These are phyloP conservation scores for Saccharomycopsis sp. DNA, from an alignment of 805 yeast species.

Conservation along the genomic window DNA sequence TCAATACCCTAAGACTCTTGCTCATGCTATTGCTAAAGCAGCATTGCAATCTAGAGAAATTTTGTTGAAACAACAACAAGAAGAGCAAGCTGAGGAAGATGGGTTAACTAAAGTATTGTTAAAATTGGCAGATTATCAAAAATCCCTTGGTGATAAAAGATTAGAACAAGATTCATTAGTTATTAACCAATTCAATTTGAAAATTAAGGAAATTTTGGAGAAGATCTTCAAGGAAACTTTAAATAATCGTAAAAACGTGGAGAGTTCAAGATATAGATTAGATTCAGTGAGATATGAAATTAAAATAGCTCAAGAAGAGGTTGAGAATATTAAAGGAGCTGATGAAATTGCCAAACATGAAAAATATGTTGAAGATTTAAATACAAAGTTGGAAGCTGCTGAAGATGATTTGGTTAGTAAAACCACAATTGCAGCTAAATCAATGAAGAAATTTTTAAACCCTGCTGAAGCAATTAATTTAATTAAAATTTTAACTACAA, in stretches of 20 bases:
- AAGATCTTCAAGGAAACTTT: constrained; percentile 55
- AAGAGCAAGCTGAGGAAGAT: constrained; percentile 35
- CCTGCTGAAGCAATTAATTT: constrained; percentile 60
- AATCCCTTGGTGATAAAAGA: constrained; percentile 60
- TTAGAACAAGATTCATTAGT: constrained; percentile 63
- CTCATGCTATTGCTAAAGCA: constrained; percentile 60
- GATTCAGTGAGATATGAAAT: constrained; percentile 62
- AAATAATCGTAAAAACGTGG: constrained; percentile 60
- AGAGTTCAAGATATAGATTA: constrained; percentile 59
- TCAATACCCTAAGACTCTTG: constrained; percentile 59
- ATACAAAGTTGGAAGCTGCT: constrained; percentile 44
- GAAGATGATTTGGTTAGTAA: constrained; percentile 81
- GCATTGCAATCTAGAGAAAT: constrained; percentile 44
- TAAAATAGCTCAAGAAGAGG: constrained; percentile 28
- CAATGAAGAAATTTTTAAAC: constrained; percentile 64
- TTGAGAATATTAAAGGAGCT: constrained; percentile 3
- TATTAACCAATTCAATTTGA: constrained; percentile 50
- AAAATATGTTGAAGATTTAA: constrained; percentile 43
- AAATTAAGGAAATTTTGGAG: constrained; percentile 45
- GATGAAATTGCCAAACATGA: constrained; percentile 22
- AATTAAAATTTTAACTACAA: constrained; percentile 58
- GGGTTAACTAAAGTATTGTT: constrained; percentile 49
- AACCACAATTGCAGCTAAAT: constrained; percentile 70
- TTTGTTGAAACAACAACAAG: constrained; percentile 28
- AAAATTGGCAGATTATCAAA: constrained; percentile 49